Evolutionary conservation across 768 basidiomycete species (phyloP).

Genomic region (Suillus paluster): DNA sequence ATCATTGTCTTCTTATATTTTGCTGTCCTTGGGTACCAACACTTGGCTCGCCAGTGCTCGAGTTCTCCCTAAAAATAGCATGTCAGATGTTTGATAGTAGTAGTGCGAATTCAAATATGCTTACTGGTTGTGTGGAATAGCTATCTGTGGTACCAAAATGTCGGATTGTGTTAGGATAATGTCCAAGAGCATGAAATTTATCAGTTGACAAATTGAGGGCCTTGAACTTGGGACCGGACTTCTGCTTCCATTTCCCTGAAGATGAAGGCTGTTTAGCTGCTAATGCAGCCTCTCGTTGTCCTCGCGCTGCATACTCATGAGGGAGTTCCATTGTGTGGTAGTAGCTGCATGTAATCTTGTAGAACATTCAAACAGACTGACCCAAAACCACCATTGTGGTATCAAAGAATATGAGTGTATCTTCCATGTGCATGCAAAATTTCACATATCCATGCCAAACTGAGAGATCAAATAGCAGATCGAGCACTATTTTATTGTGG

Average conservation of each 20-base stretch:
- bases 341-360: constrained; percentile 17
- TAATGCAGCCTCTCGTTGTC: constrained; percentile 16
- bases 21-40: constrained; percentile 40
- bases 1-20: constrained; percentile 32
- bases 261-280: constrained; percentile 3
- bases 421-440: constrained; percentile 29
- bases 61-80: constrained; percentile 40
- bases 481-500: constrained; percentile 17
- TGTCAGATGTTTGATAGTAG: neutral
- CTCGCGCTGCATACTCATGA: constrained; percentile 32
- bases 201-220: constrained; percentile 18
- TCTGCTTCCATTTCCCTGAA: neutral
- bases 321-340: constrained; percentile 36
- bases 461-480: constrained; percentile 22
- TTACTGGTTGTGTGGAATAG: constrained; percentile 41
- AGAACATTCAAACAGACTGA: constrained; percentile 26
- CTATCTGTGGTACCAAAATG: constrained; percentile 39
- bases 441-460: constrained; percentile 38
- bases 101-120: constrained; percentile 1
- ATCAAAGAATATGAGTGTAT: constrained; percentile 10
- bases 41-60: constrained; percentile 41
- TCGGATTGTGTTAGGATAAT: constrained; percentile 4
- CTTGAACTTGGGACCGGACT: constrained; percentile 6
- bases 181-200: constrained; percentile 18
- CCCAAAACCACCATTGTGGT: constrained; percentile 19